Evolutionary conservation across 768 basidiomycete genomes (phyloP), one percentile per base, ranked within the genome.

Genomic region (Neoboletus brunneissimus): DNA sequence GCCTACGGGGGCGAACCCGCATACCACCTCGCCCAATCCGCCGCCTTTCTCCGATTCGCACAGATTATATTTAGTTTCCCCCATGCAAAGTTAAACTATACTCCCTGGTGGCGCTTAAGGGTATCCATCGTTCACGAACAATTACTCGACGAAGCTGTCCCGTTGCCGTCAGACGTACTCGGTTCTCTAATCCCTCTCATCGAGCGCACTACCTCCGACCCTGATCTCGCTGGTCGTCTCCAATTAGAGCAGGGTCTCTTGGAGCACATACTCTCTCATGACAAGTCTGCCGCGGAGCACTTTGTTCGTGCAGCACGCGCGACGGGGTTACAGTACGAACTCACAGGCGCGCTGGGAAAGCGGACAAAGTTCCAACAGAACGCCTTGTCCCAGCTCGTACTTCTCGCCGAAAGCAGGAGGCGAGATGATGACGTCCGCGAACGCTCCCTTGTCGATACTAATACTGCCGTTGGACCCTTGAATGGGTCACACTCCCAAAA

Each of bases 291-390:
- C 6, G 84, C 86, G 12, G 86, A 87, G 43, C 76, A 77, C 53
- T 98, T 98, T 64, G 77, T 93, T 37, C 77, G 78, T 16, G 93
- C 95, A 0, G 89, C 92, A 0, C 79, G 80, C 48, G 81, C 85
- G 34, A 89, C 87, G 16, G 88, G 86, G 4, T 71, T 99, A 61
- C 82, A 89, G 71, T 98, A 92, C 69, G 91, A 94, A 72, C 78
- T 98, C 51, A 95, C 92, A 0, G 97, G 97, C 9, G 91, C 94
- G 11, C 77, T 95, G 51, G 97, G 97, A 40, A 93, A 88, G 73
- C 82, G 92, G 57, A 99, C 97, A 12, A 96, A 93, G 71, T 99
- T 90, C 72, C 97, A 99, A 72, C 78, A 88, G 58, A 82, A 75
- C 51, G 89, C 93, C 34, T 76, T 90, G 54, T 89, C 88, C 52